Evolutionary conservation across 169 alveolate genomes (phyloP).

Genomic region (Condylostoma magnum): DNA sequence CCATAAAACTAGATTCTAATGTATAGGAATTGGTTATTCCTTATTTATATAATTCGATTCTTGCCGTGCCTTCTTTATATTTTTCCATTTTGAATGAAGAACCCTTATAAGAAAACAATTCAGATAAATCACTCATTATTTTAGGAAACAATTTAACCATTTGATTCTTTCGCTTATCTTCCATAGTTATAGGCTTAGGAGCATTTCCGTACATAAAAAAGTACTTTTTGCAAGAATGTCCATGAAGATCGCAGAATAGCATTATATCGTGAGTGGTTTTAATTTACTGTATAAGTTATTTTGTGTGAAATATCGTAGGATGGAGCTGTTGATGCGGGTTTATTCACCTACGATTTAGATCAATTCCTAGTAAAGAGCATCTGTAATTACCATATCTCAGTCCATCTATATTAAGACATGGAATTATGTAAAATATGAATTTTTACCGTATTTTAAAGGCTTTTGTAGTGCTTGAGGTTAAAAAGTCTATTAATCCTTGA

Average conservation of each 20-base stretch:
- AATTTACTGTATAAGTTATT: conserved; percentile 55
- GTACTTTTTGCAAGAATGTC: conserved; percentile 89
- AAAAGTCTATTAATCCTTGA: conserved; percentile 76
- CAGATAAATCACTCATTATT: background rate
- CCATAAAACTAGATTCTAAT: conserved; percentile 37
- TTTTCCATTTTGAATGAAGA: conserved; percentile 39
- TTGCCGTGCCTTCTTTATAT: conserved; percentile 27
- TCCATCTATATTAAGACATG: conserved; percentile 91
- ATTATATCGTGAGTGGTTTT: conserved; percentile 73
- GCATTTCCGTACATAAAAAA: conserved; percentile 75
- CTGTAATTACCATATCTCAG: conserved; percentile 88
- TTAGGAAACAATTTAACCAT: conserved; percentile 10
- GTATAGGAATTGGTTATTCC: conserved; percentile 26
- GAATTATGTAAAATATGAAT: conserved; percentile 82
- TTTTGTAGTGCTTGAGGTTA: conserved; percentile 52
- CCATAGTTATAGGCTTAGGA: background rate
- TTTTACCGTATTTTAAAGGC: conserved; percentile 74
- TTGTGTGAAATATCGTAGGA: conserved; percentile 76
- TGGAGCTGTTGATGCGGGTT: conserved; percentile 69
- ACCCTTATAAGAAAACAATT: conserved; percentile 28
- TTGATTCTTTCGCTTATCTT: conserved; percentile 27
- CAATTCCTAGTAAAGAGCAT: conserved; percentile 83
- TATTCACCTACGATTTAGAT: conserved; percentile 81
- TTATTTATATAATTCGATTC: conserved; percentile 32
- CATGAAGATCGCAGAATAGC: conserved; percentile 89